Evolutionary conservation across 495 filamentous ascomycete species (phyloP), one percentile per base, ranked within the genome.

Genomic region (Hypoxylon fragiforme): DNA sequence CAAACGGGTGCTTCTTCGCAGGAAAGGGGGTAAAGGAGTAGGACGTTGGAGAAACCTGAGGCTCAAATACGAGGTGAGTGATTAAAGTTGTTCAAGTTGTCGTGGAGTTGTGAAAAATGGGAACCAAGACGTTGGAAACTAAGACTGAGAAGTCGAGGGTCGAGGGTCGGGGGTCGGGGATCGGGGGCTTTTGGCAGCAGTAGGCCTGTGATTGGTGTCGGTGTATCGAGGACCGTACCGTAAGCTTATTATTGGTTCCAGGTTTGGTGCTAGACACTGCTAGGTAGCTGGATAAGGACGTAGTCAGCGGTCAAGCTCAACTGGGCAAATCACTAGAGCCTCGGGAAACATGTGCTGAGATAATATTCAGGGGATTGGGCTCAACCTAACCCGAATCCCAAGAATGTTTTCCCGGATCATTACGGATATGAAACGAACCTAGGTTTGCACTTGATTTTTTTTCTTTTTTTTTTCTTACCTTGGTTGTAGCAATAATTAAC

Each of bases 1-100:
- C 85, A 86, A 73, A 61, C 79, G 81, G 87, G 79, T 83, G 89
- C 86, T 90, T 89, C 88, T 77, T 90, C 78, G 89, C 85, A 59
- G 59, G 63, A 60, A 57, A 65, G 39, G 59, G 41, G 44, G 47
- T 48, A 34, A 57, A 38, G 43, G 8, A 5, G 8, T 15, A 6
- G 9, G 50, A 61, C 46, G 18, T 51, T 41, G 37, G 36, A 44
- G 30, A 50, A 44, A 34, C 35, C 7, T 18, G 28, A 50, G 36
- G 22, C 13, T 52, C 24, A 30, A 51, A 53, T 13, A 20, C 38
- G 44, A 44, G 15, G 32, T 52, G 59, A 45, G 52, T 43, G 46
- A 30, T 28, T 50, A 55, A 61, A 52, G 36, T 44, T 57, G 46
- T 18, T 15, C 31, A 28, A 40, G 14, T 37, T 3, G 14, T 37